Evolutionary conservation across 768 basidiomycete species (phyloP), one percentile per base, ranked within the genome.

Genomic region (Daedaleopsis sinensis): DNA sequence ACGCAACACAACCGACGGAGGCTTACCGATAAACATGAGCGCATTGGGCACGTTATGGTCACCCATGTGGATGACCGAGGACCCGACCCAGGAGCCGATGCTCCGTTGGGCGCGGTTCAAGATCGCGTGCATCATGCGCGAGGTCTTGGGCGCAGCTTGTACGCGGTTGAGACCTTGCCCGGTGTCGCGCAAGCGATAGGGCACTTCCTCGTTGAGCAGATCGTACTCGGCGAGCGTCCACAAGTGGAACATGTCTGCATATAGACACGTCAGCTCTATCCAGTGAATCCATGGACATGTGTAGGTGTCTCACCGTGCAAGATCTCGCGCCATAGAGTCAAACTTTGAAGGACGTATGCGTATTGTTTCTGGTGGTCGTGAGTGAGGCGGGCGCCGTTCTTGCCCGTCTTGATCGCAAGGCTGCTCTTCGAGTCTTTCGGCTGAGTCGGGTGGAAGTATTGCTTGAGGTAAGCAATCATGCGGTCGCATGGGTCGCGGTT

Each of bases 91-190:
- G 39, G 81, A 82, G 0, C 92, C 93, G 15, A 94, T 87, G 64
- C 87, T 88, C 62, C 82, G 80, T 68, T 94, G 93, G 0, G 93
- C 90, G 68, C 89, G 90, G 67, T 93, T 85, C 35, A 94, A 83
- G 68, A 94, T 93, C 24, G 81, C 82, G 71, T 93, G 91, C 93
- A 94, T 94, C 86, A 91, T 87, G 32, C 90, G 86, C n/a, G 91
- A 87, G 3, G 93, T 94, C 73, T 93, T 94, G 13, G 93, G 93
- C 3, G 93, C 84, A 0, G 87, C 84, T 71, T 94, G 93, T 12
- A 94, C 91, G 48, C 93, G 88, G 75, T 94, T 94, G 56, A 94
- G 80, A n/a, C 93, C 93, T 68, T 94, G 93, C 27, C 93, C 93
- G 0, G 93, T 94, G 71, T 94, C 93, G 32, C 93, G 87, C 42